Evolutionary conservation across 2,329 filamentous ascomycete species (phyloP).

Genomic region (Penicillium sclerotigenum): DNA sequence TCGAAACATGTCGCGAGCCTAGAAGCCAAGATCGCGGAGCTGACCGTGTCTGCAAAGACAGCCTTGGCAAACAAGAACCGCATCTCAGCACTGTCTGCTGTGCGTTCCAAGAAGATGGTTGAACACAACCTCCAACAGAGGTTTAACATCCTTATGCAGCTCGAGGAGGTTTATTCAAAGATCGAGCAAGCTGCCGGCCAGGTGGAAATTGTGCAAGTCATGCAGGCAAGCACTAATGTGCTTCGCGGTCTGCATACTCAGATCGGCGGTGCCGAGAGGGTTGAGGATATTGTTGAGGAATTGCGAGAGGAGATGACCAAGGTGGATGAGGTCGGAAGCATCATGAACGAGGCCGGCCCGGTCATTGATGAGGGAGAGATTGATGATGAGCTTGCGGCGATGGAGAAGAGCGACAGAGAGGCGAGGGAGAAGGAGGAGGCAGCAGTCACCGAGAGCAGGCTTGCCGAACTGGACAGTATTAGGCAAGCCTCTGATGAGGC

Average conservation of each 20-base stretch:
- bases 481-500: constrained; percentile 44
- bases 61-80: constrained; percentile 72
- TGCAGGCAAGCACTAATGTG: constrained; percentile 73
- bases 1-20: constrained; percentile 65
- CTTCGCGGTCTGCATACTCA: constrained; percentile 71
- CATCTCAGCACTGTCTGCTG: constrained; percentile 69
- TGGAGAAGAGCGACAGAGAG: constrained; percentile 61
- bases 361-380: constrained; percentile 76
- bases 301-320: constrained; percentile 76
- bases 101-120: constrained; percentile 78
- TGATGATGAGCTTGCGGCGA: constrained; percentile 77
- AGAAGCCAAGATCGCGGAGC: constrained; percentile 49
- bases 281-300: constrained; percentile 71
- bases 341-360: constrained; percentile 64
- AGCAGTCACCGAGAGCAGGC: constrained; percentile 45
- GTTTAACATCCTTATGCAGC: constrained; percentile 69
- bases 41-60: constrained; percentile 59
- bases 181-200: constrained; percentile 85
- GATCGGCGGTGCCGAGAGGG: constrained; percentile 71
- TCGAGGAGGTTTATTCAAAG: constrained; percentile 78
- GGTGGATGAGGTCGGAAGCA: constrained; percentile 75
- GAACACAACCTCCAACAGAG: constrained; percentile 71
- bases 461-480: constrained; percentile 49
- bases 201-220: constrained; percentile 75
- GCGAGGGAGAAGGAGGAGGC: constrained; percentile 51